Conservation (phyloP, 345 rosid species). For the Cardiospermum halicacabum region DNA sequence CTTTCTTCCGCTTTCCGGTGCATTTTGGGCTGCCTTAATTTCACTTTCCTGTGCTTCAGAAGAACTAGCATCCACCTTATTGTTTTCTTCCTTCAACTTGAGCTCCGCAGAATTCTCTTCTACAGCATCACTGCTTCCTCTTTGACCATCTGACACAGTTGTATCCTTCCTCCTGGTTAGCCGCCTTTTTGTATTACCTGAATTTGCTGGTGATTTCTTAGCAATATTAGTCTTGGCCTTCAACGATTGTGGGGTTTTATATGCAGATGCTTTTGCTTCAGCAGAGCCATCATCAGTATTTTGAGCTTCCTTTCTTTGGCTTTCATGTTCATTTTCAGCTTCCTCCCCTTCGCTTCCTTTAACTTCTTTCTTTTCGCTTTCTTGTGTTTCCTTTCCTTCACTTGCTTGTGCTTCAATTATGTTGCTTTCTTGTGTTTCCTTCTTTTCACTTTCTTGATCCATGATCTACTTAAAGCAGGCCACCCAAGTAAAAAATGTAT, state of each 20-base stretch:
- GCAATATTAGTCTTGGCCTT: slow-evolving; percentile 35
- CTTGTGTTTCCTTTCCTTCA: too few relatives aligned
- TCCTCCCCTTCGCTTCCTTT: slow-evolving; percentile 24
- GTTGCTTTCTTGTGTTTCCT: too few relatives aligned
- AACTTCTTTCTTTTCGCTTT: too few relatives aligned
- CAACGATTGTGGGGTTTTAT: slow-evolving; percentile 24
- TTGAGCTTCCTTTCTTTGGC: slow-evolving; percentile 22
- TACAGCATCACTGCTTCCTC: slow-evolving; percentile 19
- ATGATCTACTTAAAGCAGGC: slow-evolving; percentile 17
- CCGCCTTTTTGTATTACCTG: slow-evolving; percentile 9
- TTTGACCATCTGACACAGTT: slow-evolving; percentile 6
- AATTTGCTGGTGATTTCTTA: slow-evolving; percentile 37
- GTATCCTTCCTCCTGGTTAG: slow-evolving; percentile 23
- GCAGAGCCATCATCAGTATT: slow-evolving; percentile 22
- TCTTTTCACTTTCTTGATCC: too few relatives aligned
- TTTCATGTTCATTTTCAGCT: slow-evolving; percentile 34
- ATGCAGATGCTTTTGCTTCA: slow-evolving; percentile 29
- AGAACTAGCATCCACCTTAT: slow-evolving; percentile 16
- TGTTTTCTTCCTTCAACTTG: slow-evolving; percentile 23
- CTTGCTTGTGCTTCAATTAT: too few relatives aligned
- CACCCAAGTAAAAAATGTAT: slow-evolving; percentile 1
- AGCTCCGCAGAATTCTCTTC: slow-evolving; percentile 14
- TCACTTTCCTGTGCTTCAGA: too few relatives aligned
- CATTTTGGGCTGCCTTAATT: too few relatives aligned
- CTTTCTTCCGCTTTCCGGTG: slow-evolving; percentile 23